Percentiles rank a stretch among this genome's conserved stretches.
Conservation (phyloP, 441 rosid genomes). For the Corymbia calophylla region DNA sequence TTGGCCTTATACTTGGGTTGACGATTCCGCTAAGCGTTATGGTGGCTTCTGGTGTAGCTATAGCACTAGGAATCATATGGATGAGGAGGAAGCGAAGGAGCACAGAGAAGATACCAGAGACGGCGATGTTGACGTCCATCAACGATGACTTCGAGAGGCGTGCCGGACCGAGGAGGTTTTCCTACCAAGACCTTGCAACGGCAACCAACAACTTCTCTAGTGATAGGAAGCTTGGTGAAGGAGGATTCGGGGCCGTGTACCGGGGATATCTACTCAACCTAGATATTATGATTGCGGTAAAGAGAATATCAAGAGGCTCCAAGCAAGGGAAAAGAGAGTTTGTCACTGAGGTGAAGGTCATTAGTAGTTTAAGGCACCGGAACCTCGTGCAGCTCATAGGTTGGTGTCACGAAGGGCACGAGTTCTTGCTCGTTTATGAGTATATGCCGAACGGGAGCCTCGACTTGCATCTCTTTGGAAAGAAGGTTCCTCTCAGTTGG, state of each 20-base stretch:
- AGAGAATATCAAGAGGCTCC: background rate
- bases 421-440: background rate
- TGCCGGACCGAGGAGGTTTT: background rate
- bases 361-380: background rate
- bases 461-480: background rate
- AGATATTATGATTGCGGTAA: background rate
- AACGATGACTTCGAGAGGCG: conserved; percentile 2
- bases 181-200: background rate
- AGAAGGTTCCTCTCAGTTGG: background rate
- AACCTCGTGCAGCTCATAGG: conserved; percentile 5
- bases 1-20: background rate
- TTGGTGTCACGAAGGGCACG: background rate
- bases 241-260: conserved; percentile 12
- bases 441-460: background rate
- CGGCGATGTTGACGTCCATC: background rate
- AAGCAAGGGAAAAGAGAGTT: conserved; percentile 3
- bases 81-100: background rate
- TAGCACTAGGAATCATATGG: background rate
- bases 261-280: background rate
- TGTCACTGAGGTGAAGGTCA: background rate
- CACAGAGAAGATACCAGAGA: background rate
- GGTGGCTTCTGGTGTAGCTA: background rate
- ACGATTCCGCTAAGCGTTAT: background rate
- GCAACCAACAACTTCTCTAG: background rate
- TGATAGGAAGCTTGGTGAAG: background rate